Conservation (phyloP, 805 yeast species). For the Wickerhamiella sorbophila region DNA sequence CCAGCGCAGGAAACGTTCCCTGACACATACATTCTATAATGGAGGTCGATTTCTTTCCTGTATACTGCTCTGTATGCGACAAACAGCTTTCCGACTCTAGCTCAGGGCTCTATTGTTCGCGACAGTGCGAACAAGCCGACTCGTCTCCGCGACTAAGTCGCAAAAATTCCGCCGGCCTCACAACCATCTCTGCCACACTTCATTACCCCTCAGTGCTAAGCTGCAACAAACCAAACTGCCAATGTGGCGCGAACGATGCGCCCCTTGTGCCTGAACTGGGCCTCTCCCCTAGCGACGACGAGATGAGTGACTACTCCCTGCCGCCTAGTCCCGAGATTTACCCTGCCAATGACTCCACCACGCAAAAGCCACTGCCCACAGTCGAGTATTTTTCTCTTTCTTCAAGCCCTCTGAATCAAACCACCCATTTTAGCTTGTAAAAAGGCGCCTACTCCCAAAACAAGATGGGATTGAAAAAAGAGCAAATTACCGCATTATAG, state of each 20-base stretch:
- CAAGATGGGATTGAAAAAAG: background rate
- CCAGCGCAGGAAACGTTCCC: background rate
- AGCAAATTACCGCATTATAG: no score
- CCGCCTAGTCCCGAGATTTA: conserved; percentile 2
- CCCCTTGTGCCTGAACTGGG: conserved; percentile 1
- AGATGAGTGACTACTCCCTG: conserved; percentile 5
- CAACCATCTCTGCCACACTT: conserved; percentile 1
- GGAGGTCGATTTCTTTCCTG: conserved; percentile 14
- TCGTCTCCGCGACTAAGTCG: conserved; percentile 5
- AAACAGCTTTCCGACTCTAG: conserved; percentile 18
- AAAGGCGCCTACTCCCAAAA: background rate
- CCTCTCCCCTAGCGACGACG: conserved; percentile 3
- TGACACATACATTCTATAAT: background rate
- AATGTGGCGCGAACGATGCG: background rate
- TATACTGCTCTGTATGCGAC: conserved; percentile 27
- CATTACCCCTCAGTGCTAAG: conserved; percentile 9
- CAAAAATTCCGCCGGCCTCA: background rate
- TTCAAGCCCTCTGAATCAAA: background rate
- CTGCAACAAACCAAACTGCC: conserved; percentile 4
- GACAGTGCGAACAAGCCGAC: conserved; percentile 21
- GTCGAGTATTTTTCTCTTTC: conserved; percentile 1
- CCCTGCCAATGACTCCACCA: background rate
- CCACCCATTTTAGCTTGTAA: background rate
- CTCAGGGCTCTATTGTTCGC: conserved; percentile 25
- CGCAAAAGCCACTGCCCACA: background rate